A percentile compares a stretch with the other conserved stretches of the same genome.
Evolutionary conservation across 129 eudicot species (phyloP).

Genomic region (Saussurea involucrata): DNA sequence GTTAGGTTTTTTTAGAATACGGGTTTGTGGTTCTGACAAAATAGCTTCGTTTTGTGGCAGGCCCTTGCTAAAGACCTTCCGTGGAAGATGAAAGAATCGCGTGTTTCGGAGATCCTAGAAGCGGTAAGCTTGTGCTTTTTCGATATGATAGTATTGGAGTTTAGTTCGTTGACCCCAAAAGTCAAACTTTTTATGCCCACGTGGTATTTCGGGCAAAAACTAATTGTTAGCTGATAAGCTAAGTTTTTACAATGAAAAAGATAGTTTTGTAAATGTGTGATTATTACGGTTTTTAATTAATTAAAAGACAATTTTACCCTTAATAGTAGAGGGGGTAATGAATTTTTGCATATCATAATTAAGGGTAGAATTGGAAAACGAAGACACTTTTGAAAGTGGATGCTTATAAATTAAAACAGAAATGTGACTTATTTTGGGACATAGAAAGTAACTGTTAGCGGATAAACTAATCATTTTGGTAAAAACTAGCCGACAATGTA

Average conservation of each 20-base stretch:
- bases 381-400: too few species aligned
- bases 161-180: not conserved
- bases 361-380: too few species aligned
- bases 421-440: too few species aligned
- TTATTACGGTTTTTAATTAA: too few species aligned
- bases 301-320: too few species aligned
- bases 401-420: too few species aligned
- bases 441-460: too few species aligned
- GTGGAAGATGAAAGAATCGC: constrained; percentile 90
- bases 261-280: too few species aligned
- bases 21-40: not conserved
- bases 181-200: not conserved
- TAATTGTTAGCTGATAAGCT: not conserved
- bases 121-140: constrained; percentile 52
- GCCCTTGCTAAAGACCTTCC: constrained; percentile 97
- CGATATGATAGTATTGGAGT: not conserved
- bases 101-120: constrained; percentile 77
- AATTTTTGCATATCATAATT: too few species aligned
- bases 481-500: not conserved
- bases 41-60: constrained; percentile 31
- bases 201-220: not conserved
- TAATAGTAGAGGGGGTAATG: too few species aligned
- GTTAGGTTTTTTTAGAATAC: not conserved
- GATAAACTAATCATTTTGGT: not conserved
- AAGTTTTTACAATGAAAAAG: too few species aligned